phyloP scores from a whole-genome alignment of 2,329 filamentous ascomycete species.

The Colletotrichum navitas region DNA sequence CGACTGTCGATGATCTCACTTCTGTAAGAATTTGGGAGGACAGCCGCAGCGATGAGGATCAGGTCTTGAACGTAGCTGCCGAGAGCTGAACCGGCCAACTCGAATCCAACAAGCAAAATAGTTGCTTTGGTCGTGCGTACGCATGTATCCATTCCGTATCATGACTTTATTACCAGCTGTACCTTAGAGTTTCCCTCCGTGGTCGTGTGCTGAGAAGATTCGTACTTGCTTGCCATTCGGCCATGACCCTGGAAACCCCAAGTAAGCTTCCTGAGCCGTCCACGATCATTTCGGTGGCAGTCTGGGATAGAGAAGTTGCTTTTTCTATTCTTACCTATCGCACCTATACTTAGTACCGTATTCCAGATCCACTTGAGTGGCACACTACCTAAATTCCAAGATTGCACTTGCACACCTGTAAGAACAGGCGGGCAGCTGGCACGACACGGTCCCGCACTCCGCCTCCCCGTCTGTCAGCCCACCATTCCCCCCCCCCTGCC shows the following conservation, averaged over 20 bases:
- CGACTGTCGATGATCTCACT: background rate
- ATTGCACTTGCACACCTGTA: constrained; percentile 5
- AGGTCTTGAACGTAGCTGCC: background rate
- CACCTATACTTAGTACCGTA: background rate
- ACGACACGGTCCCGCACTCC: background rate
- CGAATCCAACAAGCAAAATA: background rate
- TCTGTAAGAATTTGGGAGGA: background rate
- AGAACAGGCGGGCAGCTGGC: constrained; percentile 28
- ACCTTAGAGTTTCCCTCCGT: background rate
- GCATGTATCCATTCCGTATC: background rate
- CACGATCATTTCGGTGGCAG: constrained; percentile 3
- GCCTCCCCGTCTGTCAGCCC: background rate
- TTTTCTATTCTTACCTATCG: constrained; percentile 30
- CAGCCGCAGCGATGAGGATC: background rate
- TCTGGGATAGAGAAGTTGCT: constrained; percentile 20
- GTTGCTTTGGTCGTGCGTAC: background rate
- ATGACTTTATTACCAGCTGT: background rate
- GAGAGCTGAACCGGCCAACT: background rate
- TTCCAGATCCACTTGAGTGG: constrained; percentile 4
- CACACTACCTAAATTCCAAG: constrained; percentile 12
- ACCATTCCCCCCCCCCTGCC: constrained; percentile 4
- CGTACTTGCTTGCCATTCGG: constrained; percentile 10
- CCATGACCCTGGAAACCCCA: too few species aligned
- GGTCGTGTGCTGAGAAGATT: constrained; percentile 14
- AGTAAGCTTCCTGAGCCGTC: background rate